Evolutionary conservation across 2,329 filamentous ascomycete genomes (phyloP).

Genomic region (Byssochlamys sp.): DNA sequence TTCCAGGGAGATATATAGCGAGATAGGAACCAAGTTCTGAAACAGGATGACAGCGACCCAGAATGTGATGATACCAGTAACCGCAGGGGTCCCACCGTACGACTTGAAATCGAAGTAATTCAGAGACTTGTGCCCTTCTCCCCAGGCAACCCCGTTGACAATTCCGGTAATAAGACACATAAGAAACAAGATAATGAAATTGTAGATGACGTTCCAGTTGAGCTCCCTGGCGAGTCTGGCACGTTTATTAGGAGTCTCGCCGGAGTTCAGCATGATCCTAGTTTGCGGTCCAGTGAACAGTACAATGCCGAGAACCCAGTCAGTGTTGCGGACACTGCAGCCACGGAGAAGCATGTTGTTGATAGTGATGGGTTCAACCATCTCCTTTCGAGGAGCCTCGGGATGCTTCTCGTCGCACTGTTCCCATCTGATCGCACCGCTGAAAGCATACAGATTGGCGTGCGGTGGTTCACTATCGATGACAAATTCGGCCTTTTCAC

Average conservation of each 20-base stretch:
- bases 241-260: conserved; percentile 87
- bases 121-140: conserved; percentile 61
- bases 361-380: conserved; percentile 87
- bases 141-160: conserved; percentile 76
- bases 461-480: conserved; percentile 88
- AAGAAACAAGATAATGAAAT: conserved; percentile 77
- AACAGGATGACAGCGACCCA: conserved; percentile 91
- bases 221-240: conserved; percentile 82
- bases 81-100: conserved; percentile 61
- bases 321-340: conserved; percentile 86
- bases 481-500: conserved; percentile 75
- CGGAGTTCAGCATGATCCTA: conserved; percentile 98
- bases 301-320: conserved; percentile 88
- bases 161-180: conserved; percentile 85
- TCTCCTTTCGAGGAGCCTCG: conserved; percentile 56
- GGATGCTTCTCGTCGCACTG: conserved; percentile 59
- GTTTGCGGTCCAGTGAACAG: conserved; percentile 92
- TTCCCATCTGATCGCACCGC: conserved; percentile 75
- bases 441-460: conserved; percentile 91
- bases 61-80: conserved; percentile 92
- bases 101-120: conserved; percentile 78
- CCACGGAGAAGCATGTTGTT: conserved; percentile 92
- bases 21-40: conserved; percentile 97
- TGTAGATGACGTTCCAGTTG: conserved; percentile 96
- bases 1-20: conserved; percentile 92